Conservation (phyloP, 2,329 filamentous ascomycete species). For the Colletotrichum trifolii region DNA sequence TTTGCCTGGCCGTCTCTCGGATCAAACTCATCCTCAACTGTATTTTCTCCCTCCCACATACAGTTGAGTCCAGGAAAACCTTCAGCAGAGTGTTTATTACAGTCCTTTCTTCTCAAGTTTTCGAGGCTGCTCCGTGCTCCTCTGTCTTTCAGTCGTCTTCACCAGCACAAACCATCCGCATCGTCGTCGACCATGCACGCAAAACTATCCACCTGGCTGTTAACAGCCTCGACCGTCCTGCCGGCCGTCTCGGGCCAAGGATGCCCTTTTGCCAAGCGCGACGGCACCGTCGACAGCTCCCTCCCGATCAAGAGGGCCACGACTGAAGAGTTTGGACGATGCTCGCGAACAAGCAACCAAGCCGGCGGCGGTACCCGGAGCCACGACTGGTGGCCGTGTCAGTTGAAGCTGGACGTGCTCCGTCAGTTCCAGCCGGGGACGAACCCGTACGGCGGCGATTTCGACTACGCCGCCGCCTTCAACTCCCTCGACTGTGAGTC, state of each 20-base stretch:
- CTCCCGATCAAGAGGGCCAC: constrained; percentile 24
- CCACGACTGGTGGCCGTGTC: constrained; percentile 79
- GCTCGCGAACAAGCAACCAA: constrained; percentile 46
- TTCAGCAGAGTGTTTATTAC: too few relatives aligned
- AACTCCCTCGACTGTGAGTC: constrained; percentile 70
- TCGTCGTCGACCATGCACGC: constrained; percentile 21
- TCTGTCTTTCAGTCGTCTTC: not conserved
- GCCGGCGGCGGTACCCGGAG: constrained; percentile 75
- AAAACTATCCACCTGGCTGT: constrained; percentile 29
- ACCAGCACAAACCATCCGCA: not conserved
- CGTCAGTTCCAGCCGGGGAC: constrained; percentile 74
- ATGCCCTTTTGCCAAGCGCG: constrained; percentile 32
- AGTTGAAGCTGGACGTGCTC: constrained; percentile 76
- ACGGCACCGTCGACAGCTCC: constrained; percentile 23
- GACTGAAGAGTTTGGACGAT: constrained; percentile 20
- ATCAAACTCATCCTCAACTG: constrained; percentile 4
- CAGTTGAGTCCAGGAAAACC: not conserved
- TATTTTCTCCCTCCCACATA: not conserved
- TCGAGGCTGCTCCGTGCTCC: not conserved
- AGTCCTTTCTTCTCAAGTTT: too few relatives aligned
- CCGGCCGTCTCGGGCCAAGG: constrained; percentile 21
- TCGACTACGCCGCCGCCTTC: constrained; percentile 80
- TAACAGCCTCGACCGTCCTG: constrained; percentile 25
- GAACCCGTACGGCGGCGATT: constrained; percentile 73
- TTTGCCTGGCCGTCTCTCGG: not conserved